phyloP scores from a whole-genome alignment of 352 stramenopile species.

The Vaucheria bursata region DNA sequence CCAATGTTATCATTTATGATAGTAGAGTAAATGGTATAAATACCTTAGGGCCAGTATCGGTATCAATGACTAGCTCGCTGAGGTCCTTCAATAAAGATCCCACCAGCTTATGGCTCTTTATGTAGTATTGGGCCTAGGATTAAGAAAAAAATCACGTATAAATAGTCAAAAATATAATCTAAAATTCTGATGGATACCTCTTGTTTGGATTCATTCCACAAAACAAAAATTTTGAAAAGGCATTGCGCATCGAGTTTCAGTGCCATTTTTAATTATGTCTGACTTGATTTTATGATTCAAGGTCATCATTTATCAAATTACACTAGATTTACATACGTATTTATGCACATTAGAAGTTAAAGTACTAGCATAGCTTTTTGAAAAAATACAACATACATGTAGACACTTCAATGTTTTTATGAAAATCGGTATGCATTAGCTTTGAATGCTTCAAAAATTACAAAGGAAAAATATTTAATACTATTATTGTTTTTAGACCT shows the following conservation, averaged over 20 bases:
- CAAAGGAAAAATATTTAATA: neutral
- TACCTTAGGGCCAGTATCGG: too few species aligned
- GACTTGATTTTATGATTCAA: constrained; percentile 4
- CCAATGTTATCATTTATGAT: too few species aligned
- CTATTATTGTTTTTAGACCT: constrained; percentile 14
- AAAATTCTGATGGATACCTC: neutral
- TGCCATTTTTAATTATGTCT: neutral
- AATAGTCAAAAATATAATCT: neutral
- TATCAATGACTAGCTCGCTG: neutral
- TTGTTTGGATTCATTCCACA: neutral
- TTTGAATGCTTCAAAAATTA: neutral
- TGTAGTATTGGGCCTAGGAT: constrained; percentile 20
- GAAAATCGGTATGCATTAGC: neutral
- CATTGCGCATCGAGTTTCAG: neutral
- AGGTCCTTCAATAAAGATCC: constrained; percentile 24
- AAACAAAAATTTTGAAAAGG: neutral
- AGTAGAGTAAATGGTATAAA: too few species aligned
- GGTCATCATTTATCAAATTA: neutral
- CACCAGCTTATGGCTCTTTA: constrained; percentile 26
- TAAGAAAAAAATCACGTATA: neutral
- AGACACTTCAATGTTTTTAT: constrained; percentile 21
- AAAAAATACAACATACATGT: constrained; percentile 26
- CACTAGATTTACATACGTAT: neutral
- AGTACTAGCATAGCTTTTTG: constrained; percentile 22
- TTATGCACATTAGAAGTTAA: neutral